These are phyloP conservation scores for Clavispora phyllophila DNA, from an alignment of 805 yeast species.

Conservation along the genomic window DNA sequence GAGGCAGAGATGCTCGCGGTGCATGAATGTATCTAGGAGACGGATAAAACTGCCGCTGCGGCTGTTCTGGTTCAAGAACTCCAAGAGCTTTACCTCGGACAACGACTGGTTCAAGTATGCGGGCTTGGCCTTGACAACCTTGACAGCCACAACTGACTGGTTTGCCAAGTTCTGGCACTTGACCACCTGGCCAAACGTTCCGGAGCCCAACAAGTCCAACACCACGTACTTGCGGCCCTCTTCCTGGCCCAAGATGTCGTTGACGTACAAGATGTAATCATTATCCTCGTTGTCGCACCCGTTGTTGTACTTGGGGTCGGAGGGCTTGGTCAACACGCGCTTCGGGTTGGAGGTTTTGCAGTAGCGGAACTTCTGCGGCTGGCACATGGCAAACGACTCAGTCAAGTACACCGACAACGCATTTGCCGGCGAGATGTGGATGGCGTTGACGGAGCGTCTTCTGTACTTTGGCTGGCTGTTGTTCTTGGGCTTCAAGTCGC, in stretches of 20 bases:
- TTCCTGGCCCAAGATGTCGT: conserved; percentile 83
- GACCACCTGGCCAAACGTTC: conserved; percentile 97
- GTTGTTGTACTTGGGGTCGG: conserved; percentile 72
- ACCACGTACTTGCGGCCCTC: conserved; percentile 86
- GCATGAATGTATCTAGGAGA: conserved; percentile 83
- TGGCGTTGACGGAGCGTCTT: conserved; percentile 59
- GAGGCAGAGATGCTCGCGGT: conserved; percentile 85
- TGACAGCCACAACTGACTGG: conserved; percentile 88
- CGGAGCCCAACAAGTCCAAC: conserved; percentile 87
- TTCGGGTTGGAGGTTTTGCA: conserved; percentile 83
- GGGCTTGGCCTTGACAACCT: conserved; percentile 87
- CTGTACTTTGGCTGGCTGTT: conserved; percentile 66
- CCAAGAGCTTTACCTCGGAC: conserved; percentile 83
- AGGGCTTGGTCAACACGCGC: conserved; percentile 88
- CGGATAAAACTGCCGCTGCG: conserved; percentile 73
- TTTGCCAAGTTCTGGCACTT: conserved; percentile 80
- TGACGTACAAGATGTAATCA: conserved; percentile 90
- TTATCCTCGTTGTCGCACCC: conserved; percentile 85
- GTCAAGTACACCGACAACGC: conserved; percentile 76
- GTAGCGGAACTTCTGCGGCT: conserved; percentile 71
- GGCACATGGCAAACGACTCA: conserved; percentile 79
- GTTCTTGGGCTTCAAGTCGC: conserved; percentile 57
- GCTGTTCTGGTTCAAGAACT: conserved; percentile 62
- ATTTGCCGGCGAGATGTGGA: conserved; percentile 69
- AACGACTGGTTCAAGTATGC: conserved; percentile 88